phyloP scores from a whole-genome alignment of 306 rosid species.

The Cicer arietinum region DNA sequence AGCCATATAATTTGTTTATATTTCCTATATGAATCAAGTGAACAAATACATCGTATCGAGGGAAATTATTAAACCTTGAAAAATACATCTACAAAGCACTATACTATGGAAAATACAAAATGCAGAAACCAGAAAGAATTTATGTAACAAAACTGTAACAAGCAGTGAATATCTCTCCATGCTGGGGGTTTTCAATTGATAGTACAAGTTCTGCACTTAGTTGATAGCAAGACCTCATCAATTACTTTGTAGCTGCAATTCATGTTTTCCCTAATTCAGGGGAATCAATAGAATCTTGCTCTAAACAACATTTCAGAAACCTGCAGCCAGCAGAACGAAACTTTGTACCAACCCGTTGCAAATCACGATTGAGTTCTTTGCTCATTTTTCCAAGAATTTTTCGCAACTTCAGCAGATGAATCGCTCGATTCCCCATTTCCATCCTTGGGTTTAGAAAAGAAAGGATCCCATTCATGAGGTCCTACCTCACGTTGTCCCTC shows the following conservation, averaged over 20 bases:
- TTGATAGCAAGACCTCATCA: conserved; percentile 27
- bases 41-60: conserved; percentile 28
- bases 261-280: conserved; percentile 45
- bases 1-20: conserved; percentile 45
- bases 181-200: conserved; percentile 40
- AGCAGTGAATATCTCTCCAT: conserved; percentile 44
- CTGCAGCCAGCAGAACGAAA: conserved; percentile 24
- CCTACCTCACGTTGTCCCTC: conserved; percentile 91
- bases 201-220: conserved; percentile 39
- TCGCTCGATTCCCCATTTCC: conserved; percentile 72
- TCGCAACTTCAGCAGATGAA: conserved; percentile 73
- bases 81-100: conserved; percentile 57
- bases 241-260: conserved; percentile 28
- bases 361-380: conserved; percentile 62
- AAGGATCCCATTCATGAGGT: conserved; percentile 98
- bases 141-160: conserved; percentile 55
- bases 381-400: conserved; percentile 95
- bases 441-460: conserved; percentile 95
- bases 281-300: conserved; percentile 41
- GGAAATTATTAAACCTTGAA: conserved; percentile 44
- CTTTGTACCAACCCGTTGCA: conserved; percentile 33
- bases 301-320: conserved; percentile 30
- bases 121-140: conserved; percentile 38
- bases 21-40: conserved; percentile 54
- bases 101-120: conserved; percentile 51